A percentile compares a stretch with the other conserved stretches of the same genome.
phyloP scores from a whole-genome alignment of 805 yeast species.

The Candida suzukii region DNA sequence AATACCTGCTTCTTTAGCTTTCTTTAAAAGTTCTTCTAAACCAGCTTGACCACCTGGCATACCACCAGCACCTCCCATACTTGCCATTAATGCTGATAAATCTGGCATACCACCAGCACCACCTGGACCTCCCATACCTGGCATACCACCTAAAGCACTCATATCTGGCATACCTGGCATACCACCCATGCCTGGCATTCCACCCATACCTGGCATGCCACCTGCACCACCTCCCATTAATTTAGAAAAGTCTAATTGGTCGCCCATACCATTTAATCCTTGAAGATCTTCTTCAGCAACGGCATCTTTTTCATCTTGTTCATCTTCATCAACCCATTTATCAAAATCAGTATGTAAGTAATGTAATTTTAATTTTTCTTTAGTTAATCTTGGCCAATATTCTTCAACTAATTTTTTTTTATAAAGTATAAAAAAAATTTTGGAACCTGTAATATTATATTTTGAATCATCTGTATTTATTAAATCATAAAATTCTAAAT shows the following conservation, averaged over 20 bases:
- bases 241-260: conserved; percentile 20
- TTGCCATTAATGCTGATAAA: conserved; percentile 13
- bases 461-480: conserved; percentile 61
- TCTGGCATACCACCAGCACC: conserved; percentile 16
- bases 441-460: conserved; percentile 55
- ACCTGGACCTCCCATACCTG: conserved; percentile 7
- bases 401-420: conserved; percentile 65
- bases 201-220: conserved; percentile 24
- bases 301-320: conserved; percentile 67
- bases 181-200: conserved; percentile 24
- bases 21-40: too few relatives aligned
- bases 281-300: conserved; percentile 20
- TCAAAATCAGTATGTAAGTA: conserved; percentile 92
- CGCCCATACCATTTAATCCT: conserved; percentile 15
- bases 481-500: conserved; percentile 69
- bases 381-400: conserved; percentile 93
- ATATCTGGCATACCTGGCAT: conserved; percentile 20
- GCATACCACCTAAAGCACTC: conserved; percentile 23
- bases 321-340: conserved; percentile 98
- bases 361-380: conserved; percentile 72
- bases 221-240: conserved; percentile 42
- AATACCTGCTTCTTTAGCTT: conserved; percentile 6
- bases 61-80: conserved; percentile 7
- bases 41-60: conserved; percentile 12
- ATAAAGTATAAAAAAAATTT: conserved; percentile 55